Evolutionary conservation across 345 rosid genomes (phyloP), one percentile per base, ranked within the genome.

Genomic region (Salix suchowensis): DNA sequence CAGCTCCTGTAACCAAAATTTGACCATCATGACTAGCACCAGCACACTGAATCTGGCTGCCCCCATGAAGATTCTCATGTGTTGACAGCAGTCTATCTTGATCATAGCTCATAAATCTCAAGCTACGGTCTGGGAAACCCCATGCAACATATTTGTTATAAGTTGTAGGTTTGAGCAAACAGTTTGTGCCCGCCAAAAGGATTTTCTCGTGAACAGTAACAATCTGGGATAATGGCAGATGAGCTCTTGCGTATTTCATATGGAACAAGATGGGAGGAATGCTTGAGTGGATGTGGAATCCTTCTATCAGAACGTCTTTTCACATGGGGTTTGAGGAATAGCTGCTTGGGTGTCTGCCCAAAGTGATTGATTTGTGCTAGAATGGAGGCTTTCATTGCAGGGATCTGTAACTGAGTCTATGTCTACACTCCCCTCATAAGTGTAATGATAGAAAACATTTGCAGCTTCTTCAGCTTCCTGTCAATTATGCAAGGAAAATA

Each of bases 391-490:
- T 96, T 96, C 99, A 96, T 86, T 30, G 98, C 97, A 42, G 99
- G 99, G 98, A 78, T 96, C 99, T 62, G 91, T 88, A 76, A 96
- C 99, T 12, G 97, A 90, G 87, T 96, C 99, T 71, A 96, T 96
- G 84, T 96, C 99, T 76, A 96, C 99, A 78, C 94, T 96, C 34
- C 99, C 99, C 83, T 96, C 99, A 40, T 96, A 96, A 16, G 99
- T 96, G 89, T 96, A 96, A 82, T 96, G 99, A 82, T 96, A 96
- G 93, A 94, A 96, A 75, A 96, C 99, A 86, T 96, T 96, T 28
- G 94, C 94, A 73, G 97, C 96, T 76, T 96, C 99, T 88, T 96
- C 99, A 73, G 99, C 97, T 7, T 92, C 97, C 99, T 96, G 91
- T 72, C 78, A 82, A 76, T 70, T 34, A 75, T 65, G 80, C 74